These are phyloP conservation scores for Didymella sp. DNA, from an alignment of 2,329 filamentous ascomycete genomes.

Conservation along the genomic window DNA sequence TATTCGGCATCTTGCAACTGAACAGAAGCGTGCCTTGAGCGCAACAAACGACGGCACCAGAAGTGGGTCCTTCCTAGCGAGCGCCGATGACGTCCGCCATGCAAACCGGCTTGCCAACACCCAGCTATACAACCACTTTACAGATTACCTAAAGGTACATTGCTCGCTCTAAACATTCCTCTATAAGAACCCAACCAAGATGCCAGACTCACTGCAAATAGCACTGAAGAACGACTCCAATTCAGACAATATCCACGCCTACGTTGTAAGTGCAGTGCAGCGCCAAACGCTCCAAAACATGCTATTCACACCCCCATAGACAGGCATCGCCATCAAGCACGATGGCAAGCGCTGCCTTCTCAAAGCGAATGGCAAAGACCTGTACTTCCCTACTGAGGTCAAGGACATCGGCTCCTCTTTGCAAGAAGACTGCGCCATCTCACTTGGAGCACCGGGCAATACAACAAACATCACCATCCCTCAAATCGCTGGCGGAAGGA, in stretches of 20 bases:
- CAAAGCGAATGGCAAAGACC: conserved; percentile 12
- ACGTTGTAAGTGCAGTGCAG: conserved; percentile 4
- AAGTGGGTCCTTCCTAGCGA: conserved; percentile 18
- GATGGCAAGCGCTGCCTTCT: conserved; percentile 16
- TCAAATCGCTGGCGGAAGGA: conserved; percentile 14
- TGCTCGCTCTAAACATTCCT: neutral
- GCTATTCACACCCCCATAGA: neutral
- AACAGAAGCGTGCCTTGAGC: neutral
- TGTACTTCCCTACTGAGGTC: conserved; percentile 17
- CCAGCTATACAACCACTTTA: neutral
- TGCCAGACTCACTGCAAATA: conserved; percentile 18
- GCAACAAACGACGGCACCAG: neutral
- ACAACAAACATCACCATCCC: conserved; percentile 16
- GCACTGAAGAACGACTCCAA: conserved; percentile 17
- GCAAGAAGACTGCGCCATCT: conserved; percentile 18
- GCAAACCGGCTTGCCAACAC: conserved; percentile 18
- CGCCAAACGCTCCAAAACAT: neutral
- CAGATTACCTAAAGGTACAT: conserved; percentile 2
- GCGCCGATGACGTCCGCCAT: conserved; percentile 17
- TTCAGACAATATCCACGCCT: conserved; percentile 13
- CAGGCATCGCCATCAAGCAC: conserved; percentile 16
- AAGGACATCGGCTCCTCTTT: conserved; percentile 17
- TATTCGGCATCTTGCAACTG: neutral
- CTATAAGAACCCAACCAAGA: neutral
- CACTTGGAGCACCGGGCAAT: conserved; percentile 13